Conservation (phyloP, 1,284 basidiomycete species). For the Paramarasmius palmivorus region DNA sequence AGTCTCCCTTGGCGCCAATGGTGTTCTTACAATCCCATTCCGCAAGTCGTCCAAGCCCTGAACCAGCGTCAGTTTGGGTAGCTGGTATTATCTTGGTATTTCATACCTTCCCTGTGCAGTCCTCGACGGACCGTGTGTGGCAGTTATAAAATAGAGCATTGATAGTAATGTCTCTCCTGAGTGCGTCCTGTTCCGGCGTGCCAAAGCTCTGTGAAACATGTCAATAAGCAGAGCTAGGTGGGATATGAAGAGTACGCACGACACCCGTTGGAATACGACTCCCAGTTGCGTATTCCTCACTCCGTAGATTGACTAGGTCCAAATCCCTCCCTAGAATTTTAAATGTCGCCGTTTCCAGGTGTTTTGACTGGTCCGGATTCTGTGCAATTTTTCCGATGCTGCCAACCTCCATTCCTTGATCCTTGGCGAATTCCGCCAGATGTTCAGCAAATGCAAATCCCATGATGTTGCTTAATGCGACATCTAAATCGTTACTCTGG, state of each 20-base stretch:
- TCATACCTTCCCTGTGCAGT: slow-evolving; percentile 77
- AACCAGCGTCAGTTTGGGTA: neutral
- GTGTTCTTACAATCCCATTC: slow-evolving; percentile 86
- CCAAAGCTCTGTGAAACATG: slow-evolving; percentile 72
- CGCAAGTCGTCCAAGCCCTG: slow-evolving; percentile 85
- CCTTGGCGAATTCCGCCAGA: slow-evolving; percentile 68
- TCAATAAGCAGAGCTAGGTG: slow-evolving; percentile 1
- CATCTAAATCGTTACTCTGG: slow-evolving; percentile 91
- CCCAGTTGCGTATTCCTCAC: slow-evolving; percentile 86
- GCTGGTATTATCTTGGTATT: slow-evolving; percentile 4
- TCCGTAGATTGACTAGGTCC: slow-evolving; percentile 94
- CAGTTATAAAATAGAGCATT: slow-evolving; percentile 98
- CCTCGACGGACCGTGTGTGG: slow-evolving; percentile 87
- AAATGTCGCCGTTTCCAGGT: slow-evolving; percentile 95
- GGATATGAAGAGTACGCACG: slow-evolving; percentile 44
- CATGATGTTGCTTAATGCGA: slow-evolving; percentile 89
- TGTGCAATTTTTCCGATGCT: slow-evolving; percentile 82
- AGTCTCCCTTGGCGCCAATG: slow-evolving; percentile 84
- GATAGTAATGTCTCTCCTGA: slow-evolving; percentile 92
- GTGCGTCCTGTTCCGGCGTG: slow-evolving; percentile 90
- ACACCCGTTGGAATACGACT: slow-evolving; percentile 90
- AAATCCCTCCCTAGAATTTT: slow-evolving; percentile 83
- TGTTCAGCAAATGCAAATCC: slow-evolving; percentile 88
- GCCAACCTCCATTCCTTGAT: slow-evolving; percentile 57
- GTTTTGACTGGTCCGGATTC: slow-evolving; percentile 98